Evolutionary conservation across 1,284 basidiomycete genomes (phyloP).

Genomic region (Trametes hirsuta): DNA sequence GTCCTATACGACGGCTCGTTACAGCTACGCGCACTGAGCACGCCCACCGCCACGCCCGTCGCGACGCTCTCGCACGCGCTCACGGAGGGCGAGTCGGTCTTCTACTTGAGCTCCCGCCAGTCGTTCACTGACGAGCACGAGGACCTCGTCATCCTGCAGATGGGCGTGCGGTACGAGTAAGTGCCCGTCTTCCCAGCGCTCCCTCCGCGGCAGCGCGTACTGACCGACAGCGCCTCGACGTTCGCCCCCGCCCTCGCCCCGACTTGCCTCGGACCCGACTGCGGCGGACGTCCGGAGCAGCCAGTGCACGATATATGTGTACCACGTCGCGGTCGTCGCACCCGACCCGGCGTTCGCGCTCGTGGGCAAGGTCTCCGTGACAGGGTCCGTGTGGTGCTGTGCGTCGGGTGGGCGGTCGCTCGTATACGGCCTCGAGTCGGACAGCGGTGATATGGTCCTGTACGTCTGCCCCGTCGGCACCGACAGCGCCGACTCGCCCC

Average conservation of each 20-base stretch:
- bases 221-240: neutral
- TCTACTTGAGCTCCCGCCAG: constrained; percentile 25
- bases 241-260: too few relatives aligned
- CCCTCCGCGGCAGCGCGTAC: neutral
- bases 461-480: constrained; percentile 17
- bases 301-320: constrained; percentile 27
- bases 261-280: neutral
- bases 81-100: constrained; percentile 24
- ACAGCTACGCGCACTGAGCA: constrained; percentile 21
- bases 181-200: neutral
- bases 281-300: constrained; percentile 5
- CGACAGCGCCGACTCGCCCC: constrained; percentile 3
- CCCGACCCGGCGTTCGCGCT: constrained; percentile 17
- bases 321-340: constrained; percentile 20
- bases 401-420: constrained; percentile 18
- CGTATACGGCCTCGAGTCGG: constrained; percentile 24
- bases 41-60: constrained; percentile 6
- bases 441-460: constrained; percentile 21
- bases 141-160: constrained; percentile 25
- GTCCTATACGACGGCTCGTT: constrained; percentile 23
- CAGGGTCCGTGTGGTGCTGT: constrained; percentile 25
- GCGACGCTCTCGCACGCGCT: constrained; percentile 17
- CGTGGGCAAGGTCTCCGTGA: constrained; percentile 20
- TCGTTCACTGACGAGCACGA: constrained; percentile 22
- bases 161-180: constrained; percentile 26